These are phyloP conservation scores for Fusarium stilboides DNA, from an alignment of 2,329 filamentous ascomycete genomes.

Conservation along the genomic window DNA sequence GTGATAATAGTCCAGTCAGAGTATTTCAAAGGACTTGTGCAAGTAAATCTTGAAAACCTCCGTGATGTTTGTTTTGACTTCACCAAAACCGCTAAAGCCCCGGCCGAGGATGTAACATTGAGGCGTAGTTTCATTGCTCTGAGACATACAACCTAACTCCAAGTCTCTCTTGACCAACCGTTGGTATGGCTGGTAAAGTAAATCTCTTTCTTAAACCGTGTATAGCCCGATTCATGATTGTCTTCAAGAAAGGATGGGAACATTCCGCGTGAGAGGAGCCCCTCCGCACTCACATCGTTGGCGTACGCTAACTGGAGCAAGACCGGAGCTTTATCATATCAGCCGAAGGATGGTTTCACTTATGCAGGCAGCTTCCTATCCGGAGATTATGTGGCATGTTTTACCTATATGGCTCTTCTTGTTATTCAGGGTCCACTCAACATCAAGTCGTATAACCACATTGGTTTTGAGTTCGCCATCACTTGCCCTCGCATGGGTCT, in stretches of 20 bases:
- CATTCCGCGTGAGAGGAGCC: too few species aligned
- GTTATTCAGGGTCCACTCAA: constrained; percentile 62
- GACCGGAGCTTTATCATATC: too few species aligned
- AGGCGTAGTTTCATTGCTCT: constrained; percentile 69
- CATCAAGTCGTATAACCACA: constrained; percentile 29
- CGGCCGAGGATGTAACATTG: constrained; percentile 64
- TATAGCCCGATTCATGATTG: too few species aligned
- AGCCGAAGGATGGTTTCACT: constrained; percentile 29
- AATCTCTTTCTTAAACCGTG: too few species aligned
- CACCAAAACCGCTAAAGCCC: constrained; percentile 68
- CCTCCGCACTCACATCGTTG: too few species aligned
- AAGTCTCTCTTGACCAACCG: too few species aligned
- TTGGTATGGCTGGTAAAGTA: too few species aligned
- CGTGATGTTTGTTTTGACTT: constrained; percentile 63
- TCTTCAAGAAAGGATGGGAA: too few species aligned
- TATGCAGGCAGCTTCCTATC: constrained; percentile 52
- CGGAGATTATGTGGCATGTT: constrained; percentile 52
- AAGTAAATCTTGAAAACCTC: background rate
- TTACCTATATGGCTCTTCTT: constrained; percentile 58
- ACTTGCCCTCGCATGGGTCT: constrained; percentile 60
- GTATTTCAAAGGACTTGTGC: constrained; percentile 64
- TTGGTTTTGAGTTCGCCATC: constrained; percentile 57
- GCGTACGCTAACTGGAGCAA: too few species aligned
- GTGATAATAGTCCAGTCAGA: constrained; percentile 76
- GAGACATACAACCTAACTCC: constrained; percentile 50